These are phyloP conservation scores for Tulasnella sp. DNA, from an alignment of 768 basidiomycete genomes.

Conservation along the genomic window DNA sequence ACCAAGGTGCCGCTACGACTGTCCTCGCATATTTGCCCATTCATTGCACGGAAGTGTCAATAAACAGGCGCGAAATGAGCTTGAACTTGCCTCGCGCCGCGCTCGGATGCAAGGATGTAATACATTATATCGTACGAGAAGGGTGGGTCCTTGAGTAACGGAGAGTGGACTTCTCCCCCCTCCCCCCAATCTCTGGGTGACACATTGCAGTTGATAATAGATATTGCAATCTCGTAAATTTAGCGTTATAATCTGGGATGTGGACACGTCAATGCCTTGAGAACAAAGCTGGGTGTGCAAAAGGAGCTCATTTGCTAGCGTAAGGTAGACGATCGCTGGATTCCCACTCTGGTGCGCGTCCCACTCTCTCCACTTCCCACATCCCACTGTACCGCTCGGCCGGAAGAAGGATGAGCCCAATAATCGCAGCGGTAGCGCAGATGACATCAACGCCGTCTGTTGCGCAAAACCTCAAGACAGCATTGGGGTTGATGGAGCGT, in stretches of 20 bases:
- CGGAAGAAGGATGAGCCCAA: not conserved
- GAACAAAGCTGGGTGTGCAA: not conserved
- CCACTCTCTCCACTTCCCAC: not conserved
- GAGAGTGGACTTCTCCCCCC: too few species aligned
- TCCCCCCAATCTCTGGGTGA: too few species aligned
- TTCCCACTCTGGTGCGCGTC: not conserved
- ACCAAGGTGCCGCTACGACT: too few species aligned
- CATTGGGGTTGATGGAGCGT: constrained; percentile 26
- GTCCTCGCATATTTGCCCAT: too few species aligned
- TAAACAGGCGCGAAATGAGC: too few species aligned
- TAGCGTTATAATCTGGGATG: not conserved
- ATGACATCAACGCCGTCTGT: constrained; percentile 29
- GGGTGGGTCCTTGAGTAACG: too few species aligned
- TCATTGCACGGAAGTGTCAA: too few species aligned
- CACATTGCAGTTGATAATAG: too few species aligned
- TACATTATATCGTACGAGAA: too few species aligned
- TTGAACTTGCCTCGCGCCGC: too few species aligned
- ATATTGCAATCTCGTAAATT: too few species aligned
- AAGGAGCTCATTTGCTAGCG: not conserved
- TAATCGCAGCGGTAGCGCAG: constrained; percentile 30
- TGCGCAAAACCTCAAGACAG: constrained; percentile 23
- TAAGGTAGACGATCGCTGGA: not conserved
- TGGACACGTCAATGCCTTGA: not conserved
- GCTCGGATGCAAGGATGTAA: too few species aligned
- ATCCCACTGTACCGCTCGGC: not conserved